A percentile compares a stretch with the other conserved stretches of the same genome.
These are phyloP conservation scores for Panaeolus cyanescens DNA, from an alignment of 768 basidiomycete species.

Conservation along the genomic window DNA sequence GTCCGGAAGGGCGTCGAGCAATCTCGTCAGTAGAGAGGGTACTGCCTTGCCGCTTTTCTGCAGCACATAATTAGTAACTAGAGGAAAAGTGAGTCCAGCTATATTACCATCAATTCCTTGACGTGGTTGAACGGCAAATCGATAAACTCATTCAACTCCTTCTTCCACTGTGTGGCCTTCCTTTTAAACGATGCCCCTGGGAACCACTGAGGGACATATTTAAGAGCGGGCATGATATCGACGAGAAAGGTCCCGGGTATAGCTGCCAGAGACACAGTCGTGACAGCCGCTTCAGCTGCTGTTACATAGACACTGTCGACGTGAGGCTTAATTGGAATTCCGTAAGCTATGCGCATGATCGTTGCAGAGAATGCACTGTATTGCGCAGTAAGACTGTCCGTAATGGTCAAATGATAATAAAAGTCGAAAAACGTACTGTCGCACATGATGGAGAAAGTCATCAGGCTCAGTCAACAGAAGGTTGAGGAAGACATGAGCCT, in stretches of 20 bases:
- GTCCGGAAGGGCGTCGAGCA: not conserved
- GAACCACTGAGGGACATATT: not conserved
- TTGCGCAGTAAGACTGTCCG: not conserved
- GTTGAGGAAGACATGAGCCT: not conserved
- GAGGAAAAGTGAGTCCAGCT: not conserved
- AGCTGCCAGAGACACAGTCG: conserved; percentile 23
- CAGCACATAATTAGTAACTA: not conserved
- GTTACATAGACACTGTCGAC: conserved; percentile 45
- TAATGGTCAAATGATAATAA: not conserved
- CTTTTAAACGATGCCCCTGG: not conserved
- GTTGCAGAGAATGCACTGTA: conserved; percentile 9
- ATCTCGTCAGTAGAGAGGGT: not conserved
- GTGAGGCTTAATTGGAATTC: conserved; percentile 36
- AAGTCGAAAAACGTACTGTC: not conserved
- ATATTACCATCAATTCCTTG: not conserved
- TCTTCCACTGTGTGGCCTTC: conserved; percentile 21
- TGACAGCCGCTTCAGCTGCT: conserved; percentile 38
- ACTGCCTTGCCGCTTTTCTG: not conserved
- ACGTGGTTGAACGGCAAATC: conserved; percentile 31
- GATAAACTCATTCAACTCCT: conserved; percentile 33
- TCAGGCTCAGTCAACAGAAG: not conserved
- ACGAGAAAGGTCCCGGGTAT: not conserved
- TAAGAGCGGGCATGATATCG: not conserved
- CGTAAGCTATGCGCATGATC: conserved; percentile 47
- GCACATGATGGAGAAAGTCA: not conserved